Conservation (phyloP, 106 monocot genomes). For the Dactylorhiza incarnata region DNA sequence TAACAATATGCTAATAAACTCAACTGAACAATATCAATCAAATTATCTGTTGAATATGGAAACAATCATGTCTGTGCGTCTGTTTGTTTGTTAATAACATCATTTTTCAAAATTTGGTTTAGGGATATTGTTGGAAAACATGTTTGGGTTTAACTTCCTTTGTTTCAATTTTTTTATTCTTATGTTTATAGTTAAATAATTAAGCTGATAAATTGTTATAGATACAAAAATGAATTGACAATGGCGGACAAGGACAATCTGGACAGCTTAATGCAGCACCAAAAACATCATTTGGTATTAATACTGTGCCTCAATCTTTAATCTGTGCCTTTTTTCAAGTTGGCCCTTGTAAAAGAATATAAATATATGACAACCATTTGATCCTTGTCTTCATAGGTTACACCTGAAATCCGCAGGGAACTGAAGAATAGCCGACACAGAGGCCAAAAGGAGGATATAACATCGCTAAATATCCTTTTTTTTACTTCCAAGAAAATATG, state of each 20-base stretch:
- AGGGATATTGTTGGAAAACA: background rate
- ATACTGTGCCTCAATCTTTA: background rate
- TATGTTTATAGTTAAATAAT: background rate
- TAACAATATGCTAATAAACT: no score
- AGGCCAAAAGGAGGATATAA: conserved; percentile 64
- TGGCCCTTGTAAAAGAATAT: background rate
- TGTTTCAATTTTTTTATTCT: background rate
- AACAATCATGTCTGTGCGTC: background rate
- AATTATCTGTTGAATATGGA: background rate
- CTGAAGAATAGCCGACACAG: conserved; percentile 67
- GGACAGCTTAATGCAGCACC: conserved; percentile 39
- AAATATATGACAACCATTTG: background rate
- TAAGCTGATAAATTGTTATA: conserved; percentile 15
- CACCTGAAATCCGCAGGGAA: conserved; percentile 93
- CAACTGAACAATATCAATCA: no score
- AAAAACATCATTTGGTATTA: conserved; percentile 71
- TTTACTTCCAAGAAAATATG: no score
- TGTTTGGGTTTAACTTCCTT: background rate
- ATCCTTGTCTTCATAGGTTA: conserved; percentile 46
- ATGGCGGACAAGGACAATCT: conserved; percentile 51
- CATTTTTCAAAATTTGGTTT: background rate
- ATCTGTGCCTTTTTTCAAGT: background rate
- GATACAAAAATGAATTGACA: conserved; percentile 68
- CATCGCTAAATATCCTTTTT: conserved; percentile 81
- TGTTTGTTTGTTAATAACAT: background rate